These are phyloP conservation scores for Mentha longifolia DNA, from an alignment of 257 asterid genomes.

Conservation along the genomic window DNA sequence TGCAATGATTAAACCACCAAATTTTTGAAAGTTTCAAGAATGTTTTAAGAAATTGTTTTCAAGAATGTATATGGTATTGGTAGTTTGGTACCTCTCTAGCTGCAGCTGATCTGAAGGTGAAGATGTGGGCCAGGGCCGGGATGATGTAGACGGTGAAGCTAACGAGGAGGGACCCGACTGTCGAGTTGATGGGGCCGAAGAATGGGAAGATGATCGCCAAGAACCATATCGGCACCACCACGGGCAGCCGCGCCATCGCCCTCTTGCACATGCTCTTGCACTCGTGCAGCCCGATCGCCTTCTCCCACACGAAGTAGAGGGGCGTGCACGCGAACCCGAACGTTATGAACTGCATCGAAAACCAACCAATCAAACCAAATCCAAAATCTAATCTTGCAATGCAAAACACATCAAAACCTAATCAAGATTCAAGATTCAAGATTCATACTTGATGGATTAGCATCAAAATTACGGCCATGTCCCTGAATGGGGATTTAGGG, in stretches of 20 bases:
- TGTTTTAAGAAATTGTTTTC: background rate
- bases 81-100: constrained; percentile 74
- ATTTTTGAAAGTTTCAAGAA: background rate
- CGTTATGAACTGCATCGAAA: constrained; percentile 72
- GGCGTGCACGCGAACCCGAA: constrained; percentile 99
- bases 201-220: constrained; percentile 90
- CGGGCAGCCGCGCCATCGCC: constrained; percentile 80
- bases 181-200: constrained; percentile 93
- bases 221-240: constrained; percentile 94
- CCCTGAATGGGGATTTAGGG: constrained; percentile 77
- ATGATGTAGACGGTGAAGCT: constrained; percentile 93
- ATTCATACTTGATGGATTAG: constrained; percentile 84
- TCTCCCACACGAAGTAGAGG: constrained; percentile 91
- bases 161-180: constrained; percentile 90
- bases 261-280: constrained; percentile 92
- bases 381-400: no score
- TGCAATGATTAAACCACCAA: constrained; percentile 33
- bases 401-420: no score
- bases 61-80: background rate
- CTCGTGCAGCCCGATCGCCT: constrained; percentile 89
- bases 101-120: constrained; percentile 77
- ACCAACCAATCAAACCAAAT: no score
- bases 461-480: constrained; percentile 94
- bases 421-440: no score
- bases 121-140: constrained; percentile 85